phyloP scores from a whole-genome alignment of 345 rosid genomes.

The Lumnitzera littorea region DNA sequence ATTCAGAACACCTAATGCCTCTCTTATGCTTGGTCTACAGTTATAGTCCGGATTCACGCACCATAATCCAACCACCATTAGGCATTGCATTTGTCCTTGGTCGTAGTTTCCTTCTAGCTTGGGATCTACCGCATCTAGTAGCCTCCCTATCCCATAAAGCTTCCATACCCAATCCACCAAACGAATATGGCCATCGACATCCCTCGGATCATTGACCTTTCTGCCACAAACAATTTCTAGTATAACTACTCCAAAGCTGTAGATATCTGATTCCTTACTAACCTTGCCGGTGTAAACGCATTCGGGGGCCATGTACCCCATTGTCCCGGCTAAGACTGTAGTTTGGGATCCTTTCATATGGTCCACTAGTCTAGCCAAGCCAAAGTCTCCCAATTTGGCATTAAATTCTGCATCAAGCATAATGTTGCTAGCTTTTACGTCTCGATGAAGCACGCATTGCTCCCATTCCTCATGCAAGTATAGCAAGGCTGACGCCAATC shows the following conservation, averaged over 20 bases:
- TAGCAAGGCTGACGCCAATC: neutral
- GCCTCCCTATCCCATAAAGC: slow-evolving; percentile 10
- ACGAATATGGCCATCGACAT: neutral
- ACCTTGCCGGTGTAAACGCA: neutral
- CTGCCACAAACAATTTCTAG: slow-evolving; percentile 1
- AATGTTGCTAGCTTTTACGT: slow-evolving; percentile 2
- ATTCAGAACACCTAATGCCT: slow-evolving; percentile 2
- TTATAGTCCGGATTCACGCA: slow-evolving; percentile 12
- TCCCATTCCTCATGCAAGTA: slow-evolving; percentile 6
- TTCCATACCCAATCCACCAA: slow-evolving; percentile 17
- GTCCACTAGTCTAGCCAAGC: slow-evolving; percentile 4
- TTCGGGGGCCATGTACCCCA: neutral
- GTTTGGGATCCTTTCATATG: neutral
- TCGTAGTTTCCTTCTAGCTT: neutral
- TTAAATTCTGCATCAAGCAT: slow-evolving; percentile 1
- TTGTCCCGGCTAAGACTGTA: neutral
- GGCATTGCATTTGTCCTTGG: neutral
- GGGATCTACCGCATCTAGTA: slow-evolving; percentile 1
- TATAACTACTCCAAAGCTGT: slow-evolving; percentile 2
- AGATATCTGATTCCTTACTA: slow-evolving; percentile 3
- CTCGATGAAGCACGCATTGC: slow-evolving; percentile 3
- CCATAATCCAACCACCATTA: slow-evolving; percentile 14
- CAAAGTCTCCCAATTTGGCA: slow-evolving; percentile 3
- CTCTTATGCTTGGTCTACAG: slow-evolving; percentile 10
- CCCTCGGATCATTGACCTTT: neutral